phyloP scores from a whole-genome alignment of 2,329 filamentous ascomycete species.

The Lachnellula subtilissima region DNA sequence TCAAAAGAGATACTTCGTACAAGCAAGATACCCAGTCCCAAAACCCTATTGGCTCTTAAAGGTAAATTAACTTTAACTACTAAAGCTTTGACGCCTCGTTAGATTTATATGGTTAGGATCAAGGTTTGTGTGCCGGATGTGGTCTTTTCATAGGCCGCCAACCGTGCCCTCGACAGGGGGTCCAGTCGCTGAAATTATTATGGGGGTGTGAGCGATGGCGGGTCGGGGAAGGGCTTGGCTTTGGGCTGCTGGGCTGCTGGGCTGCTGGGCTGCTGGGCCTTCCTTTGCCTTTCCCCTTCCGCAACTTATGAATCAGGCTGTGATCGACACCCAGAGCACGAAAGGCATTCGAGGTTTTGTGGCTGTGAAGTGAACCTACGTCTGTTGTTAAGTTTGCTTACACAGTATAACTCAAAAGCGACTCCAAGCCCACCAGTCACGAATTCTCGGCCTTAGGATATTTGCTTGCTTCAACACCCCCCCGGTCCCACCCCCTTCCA shows the following conservation, averaged over 20 bases:
- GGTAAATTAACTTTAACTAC: background rate
- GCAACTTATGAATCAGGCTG: background rate
- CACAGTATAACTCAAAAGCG: too few relatives aligned
- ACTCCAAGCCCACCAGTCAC: too few relatives aligned
- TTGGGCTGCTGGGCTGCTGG: background rate
- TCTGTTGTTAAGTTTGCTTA: too few relatives aligned
- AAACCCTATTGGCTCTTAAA: too few relatives aligned
- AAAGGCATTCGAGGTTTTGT: too few relatives aligned
- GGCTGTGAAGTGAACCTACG: too few relatives aligned
- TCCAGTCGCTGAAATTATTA: constrained; percentile 6
- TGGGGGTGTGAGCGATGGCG: constrained; percentile 3
- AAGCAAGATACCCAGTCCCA: background rate
- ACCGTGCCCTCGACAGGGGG: constrained; percentile 13
- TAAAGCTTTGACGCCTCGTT: constrained; percentile 5
- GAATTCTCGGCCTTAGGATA: too few relatives aligned
- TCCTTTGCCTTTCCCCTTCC: background rate
- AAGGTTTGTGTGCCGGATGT: constrained; percentile 12
- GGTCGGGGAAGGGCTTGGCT: background rate
- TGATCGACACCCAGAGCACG: too few relatives aligned
- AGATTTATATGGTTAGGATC: constrained; percentile 5
- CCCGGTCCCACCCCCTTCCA: background rate
- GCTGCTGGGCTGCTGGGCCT: constrained; percentile 1
- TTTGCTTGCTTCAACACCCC: background rate
- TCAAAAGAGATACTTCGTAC: too few relatives aligned
- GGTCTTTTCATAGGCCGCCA: constrained; percentile 16